Conservation (phyloP, 2,329 filamentous ascomycete genomes). For the Trichoderma simmonsii region DNA sequence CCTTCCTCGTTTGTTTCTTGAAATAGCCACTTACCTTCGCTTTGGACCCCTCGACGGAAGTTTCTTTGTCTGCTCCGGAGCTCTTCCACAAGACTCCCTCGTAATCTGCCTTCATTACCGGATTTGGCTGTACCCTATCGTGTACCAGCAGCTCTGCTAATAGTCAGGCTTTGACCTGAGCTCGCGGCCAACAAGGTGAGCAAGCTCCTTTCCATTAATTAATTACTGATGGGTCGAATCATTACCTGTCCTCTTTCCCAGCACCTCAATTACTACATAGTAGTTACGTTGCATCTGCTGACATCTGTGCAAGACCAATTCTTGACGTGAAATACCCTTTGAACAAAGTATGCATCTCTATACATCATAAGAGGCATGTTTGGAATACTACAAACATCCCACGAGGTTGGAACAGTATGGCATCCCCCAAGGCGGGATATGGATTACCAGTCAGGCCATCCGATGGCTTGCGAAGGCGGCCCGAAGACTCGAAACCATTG, state of each 20-base stretch:
- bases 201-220: background rate
- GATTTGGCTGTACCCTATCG: background rate
- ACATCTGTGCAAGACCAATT: background rate
- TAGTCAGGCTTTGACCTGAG: background rate
- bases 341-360: constrained; percentile 14
- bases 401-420: constrained; percentile 40
- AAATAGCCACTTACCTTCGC: background rate
- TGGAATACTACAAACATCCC: constrained; percentile 20
- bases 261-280: background rate
- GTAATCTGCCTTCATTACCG: background rate
- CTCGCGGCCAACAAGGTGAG: background rate
- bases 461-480: constrained; percentile 34
- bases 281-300: constrained; percentile 8
- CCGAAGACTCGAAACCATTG: constrained; percentile 24
- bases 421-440: constrained; percentile 40
- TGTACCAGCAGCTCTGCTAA: background rate
- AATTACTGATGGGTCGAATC: background rate
- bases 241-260: background rate
- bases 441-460: constrained; percentile 41
- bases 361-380: constrained; percentile 22
- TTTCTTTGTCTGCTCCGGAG: background rate
- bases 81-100: background rate
- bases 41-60: background rate
- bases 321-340: background rate
- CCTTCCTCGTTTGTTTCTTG: background rate